Percentiles rank a stretch among this genome's conserved stretches.
Evolutionary conservation across 1,284 basidiomycete genomes (phyloP).

Genomic region (Microbotryum lychnidis-dioicae): DNA sequence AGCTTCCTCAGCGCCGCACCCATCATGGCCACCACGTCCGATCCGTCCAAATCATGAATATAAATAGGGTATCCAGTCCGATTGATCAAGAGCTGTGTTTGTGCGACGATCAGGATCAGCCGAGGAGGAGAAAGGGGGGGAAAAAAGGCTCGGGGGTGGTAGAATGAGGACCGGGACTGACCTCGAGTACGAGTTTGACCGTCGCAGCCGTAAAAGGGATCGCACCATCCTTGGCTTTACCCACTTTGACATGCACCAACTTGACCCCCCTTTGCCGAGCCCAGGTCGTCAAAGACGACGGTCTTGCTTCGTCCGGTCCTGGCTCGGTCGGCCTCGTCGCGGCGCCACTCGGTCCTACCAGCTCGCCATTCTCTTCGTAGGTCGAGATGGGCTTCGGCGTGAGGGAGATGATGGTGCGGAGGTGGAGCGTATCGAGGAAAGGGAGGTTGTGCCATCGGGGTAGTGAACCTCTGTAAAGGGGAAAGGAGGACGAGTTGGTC

Average conservation of each 20-base stretch:
- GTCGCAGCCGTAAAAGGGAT: background rate
- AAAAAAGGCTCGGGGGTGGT: too few relatives aligned
- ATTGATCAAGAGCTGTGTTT: background rate
- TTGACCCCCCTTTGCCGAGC: background rate
- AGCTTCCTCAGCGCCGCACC: constrained; percentile 5
- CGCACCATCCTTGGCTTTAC: constrained; percentile 10
- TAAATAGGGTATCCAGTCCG: constrained; percentile 4
- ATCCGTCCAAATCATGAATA: constrained; percentile 13
- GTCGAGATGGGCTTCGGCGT: constrained; percentile 2
- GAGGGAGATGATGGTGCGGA: constrained; percentile 7
- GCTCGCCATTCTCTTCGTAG: constrained; percentile 1
- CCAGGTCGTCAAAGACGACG: background rate
- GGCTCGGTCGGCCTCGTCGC: background rate
- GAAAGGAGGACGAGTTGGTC: background rate
- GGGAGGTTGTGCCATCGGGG: constrained; percentile 8
- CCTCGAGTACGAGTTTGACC: constrained; percentile 8
- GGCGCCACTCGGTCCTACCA: background rate
- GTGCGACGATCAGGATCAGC: background rate
- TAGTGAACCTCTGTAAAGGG: constrained; percentile 10
- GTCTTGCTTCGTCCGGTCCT: background rate
- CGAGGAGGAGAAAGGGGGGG: too few relatives aligned
- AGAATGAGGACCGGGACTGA: background rate
- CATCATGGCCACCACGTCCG: constrained; percentile 11
- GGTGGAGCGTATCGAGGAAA: constrained; percentile 9
- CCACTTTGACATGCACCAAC: constrained; percentile 1